These are phyloP conservation scores for Bocquillonia castaneifolia DNA, from an alignment of 441 rosid genomes.

Conservation along the genomic window DNA sequence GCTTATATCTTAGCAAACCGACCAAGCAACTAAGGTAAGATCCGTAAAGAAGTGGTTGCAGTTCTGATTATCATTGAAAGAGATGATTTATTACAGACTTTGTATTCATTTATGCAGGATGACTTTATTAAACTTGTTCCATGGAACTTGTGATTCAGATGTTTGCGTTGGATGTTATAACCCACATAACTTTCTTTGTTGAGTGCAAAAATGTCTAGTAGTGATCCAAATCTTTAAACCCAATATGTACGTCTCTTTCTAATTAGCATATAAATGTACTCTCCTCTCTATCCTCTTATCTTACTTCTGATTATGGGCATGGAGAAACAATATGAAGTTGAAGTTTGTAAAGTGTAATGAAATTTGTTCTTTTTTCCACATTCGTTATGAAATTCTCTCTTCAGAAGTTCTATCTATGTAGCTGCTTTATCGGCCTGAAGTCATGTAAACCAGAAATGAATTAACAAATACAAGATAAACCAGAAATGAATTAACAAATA, in stretches of 20 bases:
- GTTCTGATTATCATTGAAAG: neutral
- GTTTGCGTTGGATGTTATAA: neutral
- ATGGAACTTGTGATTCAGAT: neutral
- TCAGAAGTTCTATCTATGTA: no score
- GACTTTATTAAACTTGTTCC: neutral
- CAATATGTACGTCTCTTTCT: neutral
- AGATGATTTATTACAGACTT: neutral
- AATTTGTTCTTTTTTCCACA: no score
- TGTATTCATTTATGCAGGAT: constrained; percentile 7
- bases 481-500: no score
- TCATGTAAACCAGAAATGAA: no score
- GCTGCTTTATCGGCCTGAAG: no score
- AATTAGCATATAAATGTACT: neutral
- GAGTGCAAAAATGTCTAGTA: neutral
- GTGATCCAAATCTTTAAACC: neutral
- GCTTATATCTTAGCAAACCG: constrained; percentile 35
- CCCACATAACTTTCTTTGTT: neutral
- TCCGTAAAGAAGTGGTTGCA: neutral
- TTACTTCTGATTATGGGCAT: neutral
- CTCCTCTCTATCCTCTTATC: neutral
- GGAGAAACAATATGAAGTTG: neutral
- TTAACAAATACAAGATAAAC: no score
- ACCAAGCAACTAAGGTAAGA: constrained; percentile 32
- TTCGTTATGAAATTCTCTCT: no score
- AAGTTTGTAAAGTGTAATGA: neutral